phyloP scores from a whole-genome alignment of 2,329 filamentous ascomycete species.

The Colletotrichum theobromicola region DNA sequence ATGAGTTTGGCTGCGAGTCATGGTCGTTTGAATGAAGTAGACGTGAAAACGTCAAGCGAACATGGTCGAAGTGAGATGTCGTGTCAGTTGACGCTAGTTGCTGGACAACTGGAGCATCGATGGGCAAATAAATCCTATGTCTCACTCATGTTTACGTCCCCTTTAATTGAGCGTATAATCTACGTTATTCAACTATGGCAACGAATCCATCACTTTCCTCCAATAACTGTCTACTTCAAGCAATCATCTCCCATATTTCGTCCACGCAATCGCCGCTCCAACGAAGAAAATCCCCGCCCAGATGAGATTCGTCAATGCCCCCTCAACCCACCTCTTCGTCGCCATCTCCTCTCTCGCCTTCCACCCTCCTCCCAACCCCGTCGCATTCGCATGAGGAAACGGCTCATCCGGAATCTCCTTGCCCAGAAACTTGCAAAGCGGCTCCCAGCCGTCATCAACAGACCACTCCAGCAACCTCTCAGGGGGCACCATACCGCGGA shows the following conservation, averaged over 20 bases:
- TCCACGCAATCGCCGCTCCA: background rate
- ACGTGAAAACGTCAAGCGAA: too few relatives aligned
- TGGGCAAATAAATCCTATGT: too few relatives aligned
- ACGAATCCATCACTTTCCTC: too few relatives aligned
- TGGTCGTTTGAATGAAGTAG: too few relatives aligned
- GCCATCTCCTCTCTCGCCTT: slow-evolving; percentile 18
- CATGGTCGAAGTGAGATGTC: too few relatives aligned
- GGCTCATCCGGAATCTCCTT: slow-evolving; percentile 34
- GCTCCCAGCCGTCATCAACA: slow-evolving; percentile 43
- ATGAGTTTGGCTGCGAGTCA: too few relatives aligned
- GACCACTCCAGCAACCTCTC: slow-evolving; percentile 38
- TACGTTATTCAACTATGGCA: too few relatives aligned
- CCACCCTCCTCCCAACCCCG: background rate
- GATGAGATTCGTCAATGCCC: slow-evolving; percentile 14
- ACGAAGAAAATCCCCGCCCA: background rate
- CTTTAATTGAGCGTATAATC: too few relatives aligned
- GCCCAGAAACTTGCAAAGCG: slow-evolving; percentile 44
- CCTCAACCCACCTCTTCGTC: slow-evolving; percentile 12
- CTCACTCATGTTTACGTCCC: too few relatives aligned
- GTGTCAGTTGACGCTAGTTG: too few relatives aligned
- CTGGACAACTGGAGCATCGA: too few relatives aligned
- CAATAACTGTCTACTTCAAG: too few relatives aligned
- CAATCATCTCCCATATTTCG: background rate
- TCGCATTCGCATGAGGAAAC: slow-evolving; percentile 39
- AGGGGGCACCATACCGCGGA: slow-evolving; percentile 33